Evolutionary conservation across 768 basidiomycete genomes (phyloP).

Genomic region (Tulasnella sp.): DNA sequence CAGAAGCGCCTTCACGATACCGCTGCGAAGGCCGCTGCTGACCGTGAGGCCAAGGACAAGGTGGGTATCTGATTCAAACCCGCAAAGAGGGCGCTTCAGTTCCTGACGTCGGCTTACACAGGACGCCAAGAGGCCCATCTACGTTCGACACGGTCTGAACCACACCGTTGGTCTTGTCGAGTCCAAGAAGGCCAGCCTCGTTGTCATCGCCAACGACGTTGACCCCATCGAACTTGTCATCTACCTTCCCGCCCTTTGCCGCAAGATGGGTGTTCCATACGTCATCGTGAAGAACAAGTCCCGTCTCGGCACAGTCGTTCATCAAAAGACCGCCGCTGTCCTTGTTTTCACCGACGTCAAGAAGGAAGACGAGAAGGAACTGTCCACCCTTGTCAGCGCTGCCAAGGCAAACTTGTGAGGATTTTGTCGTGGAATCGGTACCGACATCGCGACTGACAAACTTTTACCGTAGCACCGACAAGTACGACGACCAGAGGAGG

Average conservation of each 20-base stretch:
- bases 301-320: constrained; percentile 92
- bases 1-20: constrained; percentile 78
- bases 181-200: constrained; percentile 94
- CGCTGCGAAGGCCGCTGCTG: constrained; percentile 68
- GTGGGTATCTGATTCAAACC: constrained; percentile 33
- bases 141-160: constrained; percentile 95
- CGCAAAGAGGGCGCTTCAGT: neutral
- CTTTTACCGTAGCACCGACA: constrained; percentile 55
- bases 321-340: constrained; percentile 96
- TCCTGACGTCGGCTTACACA: constrained; percentile 26
- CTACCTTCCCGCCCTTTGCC: constrained; percentile 95
- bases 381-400: constrained; percentile 85
- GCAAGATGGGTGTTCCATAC: constrained; percentile 99
- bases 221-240: constrained; percentile 99
- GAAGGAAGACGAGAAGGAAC: constrained; percentile 88
- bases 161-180: constrained; percentile 93
- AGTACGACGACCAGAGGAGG: constrained; percentile 85
- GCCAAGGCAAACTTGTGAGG: constrained; percentile 97
- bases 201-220: constrained; percentile 94
- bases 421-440: too few relatives aligned
- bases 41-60: constrained; percentile 49
- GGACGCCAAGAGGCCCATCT: constrained; percentile 91
- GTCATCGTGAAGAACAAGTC: constrained; percentile 98
- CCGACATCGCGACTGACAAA: neutral
- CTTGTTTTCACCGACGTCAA: constrained; percentile 88